phyloP scores from a whole-genome alignment of 352 stramenopile genomes.

The Phytophthora fragariaefolia region DNA sequence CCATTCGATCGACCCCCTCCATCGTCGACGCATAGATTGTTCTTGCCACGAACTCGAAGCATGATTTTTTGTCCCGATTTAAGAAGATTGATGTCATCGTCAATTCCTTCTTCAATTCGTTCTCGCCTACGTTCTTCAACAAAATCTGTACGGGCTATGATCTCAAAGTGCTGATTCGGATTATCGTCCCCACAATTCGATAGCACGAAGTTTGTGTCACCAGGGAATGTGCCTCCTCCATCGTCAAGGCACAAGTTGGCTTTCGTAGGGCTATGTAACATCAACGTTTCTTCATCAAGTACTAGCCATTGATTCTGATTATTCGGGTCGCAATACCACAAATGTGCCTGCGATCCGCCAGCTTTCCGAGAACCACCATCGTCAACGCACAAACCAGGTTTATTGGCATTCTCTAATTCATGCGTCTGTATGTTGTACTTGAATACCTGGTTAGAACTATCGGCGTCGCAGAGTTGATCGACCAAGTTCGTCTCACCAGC shows the following conservation, averaged over 20 bases:
- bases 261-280: slow-evolving; percentile 41
- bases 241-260: slow-evolving; percentile 41
- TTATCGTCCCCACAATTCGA: slow-evolving; percentile 16
- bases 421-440: slow-evolving; percentile 22
- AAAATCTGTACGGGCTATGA: slow-evolving; percentile 12
- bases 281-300: slow-evolving; percentile 27
- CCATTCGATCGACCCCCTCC: slow-evolving; percentile 33
- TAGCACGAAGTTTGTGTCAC: slow-evolving; percentile 9
- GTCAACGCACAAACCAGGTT: slow-evolving; percentile 30
- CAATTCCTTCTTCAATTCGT: slow-evolving; percentile 11
- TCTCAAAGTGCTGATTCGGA: slow-evolving; percentile 26
- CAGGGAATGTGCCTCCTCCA: slow-evolving; percentile 21
- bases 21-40: slow-evolving; percentile 45
- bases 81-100: slow-evolving; percentile 25
- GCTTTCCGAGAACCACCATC: slow-evolving; percentile 25
- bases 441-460: slow-evolving; percentile 37
- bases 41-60: slow-evolving; percentile 30
- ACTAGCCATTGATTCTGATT: slow-evolving; percentile 36
- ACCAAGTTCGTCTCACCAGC: slow-evolving; percentile 26
- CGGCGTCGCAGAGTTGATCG: slow-evolving; percentile 24
- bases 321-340: slow-evolving; percentile 37
- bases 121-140: slow-evolving; percentile 12
- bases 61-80: slow-evolving; percentile 30
- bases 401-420: slow-evolving; percentile 34
- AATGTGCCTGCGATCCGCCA: slow-evolving; percentile 11